Evolutionary conservation across 2,329 filamentous ascomycete species (phyloP), one percentile per base, ranked within the genome.

Genomic region (Colletotrichum sp.): DNA sequence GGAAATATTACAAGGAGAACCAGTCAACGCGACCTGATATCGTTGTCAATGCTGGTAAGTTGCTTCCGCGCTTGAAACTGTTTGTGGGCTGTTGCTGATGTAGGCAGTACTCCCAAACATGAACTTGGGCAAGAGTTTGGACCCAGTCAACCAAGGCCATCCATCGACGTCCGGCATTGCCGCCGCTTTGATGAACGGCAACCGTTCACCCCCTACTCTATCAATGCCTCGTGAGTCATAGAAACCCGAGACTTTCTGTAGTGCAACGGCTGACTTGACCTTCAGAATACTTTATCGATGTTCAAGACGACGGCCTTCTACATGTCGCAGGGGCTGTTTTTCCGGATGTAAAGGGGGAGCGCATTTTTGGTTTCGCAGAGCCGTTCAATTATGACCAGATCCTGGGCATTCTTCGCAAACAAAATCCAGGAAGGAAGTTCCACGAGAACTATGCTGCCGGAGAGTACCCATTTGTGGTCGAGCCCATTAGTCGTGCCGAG

Each of bases 351-450:
- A 76, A 82, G 3, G 84, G 85, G 0, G 87, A 92, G 78, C 87
- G 91, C 2, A 80, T 93, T 10, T 91, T 92, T 79, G 91, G 84
- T 2, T 90, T 89, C 68, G 89, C 88, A 0, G 82, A 85, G 3
- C 85, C 85, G 0, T 88, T 85, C 72, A 89, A 84, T 62, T 89
- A 86, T 81, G 88, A 89, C 24, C 79, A 85, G 3, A 78, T 90
- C 1, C 36, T 86, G 5, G 80, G 72, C 0, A 79, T 82, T 1
- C 52, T 85, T 0, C 77, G 80, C 0, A 81, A 81, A 28, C 55
- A 73, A 4, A 73, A 79, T 1, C 81, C 82, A 0, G 39, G 64
- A 1, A 76, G 70, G n/a, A 76, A 30, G 0, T 80, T 83, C 9
- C 77, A 77, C 0, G 80, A 81, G 2, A 73, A 83, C 34, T 83